Evolutionary conservation across 768 basidiomycete genomes (phyloP).

Genomic region (Tylopilus plumbeoviolaceoides): DNA sequence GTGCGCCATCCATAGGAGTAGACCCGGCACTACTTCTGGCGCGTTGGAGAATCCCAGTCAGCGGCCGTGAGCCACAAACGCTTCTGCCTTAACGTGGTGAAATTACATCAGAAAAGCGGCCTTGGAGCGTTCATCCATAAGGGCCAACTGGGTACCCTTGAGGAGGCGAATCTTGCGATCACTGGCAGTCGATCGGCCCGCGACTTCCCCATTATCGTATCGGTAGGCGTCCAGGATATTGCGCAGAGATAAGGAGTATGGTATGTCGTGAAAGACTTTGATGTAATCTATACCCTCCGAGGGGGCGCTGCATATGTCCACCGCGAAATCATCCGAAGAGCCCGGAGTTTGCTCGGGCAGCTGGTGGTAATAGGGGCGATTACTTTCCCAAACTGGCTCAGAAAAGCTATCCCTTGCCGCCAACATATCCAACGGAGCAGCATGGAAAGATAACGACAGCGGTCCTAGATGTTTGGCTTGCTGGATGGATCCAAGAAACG

Average conservation of each 20-base stretch:
- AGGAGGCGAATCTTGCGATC: constrained; percentile 42
- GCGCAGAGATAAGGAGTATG: constrained; percentile 45
- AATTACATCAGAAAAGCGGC: constrained; percentile 40
- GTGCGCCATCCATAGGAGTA: constrained; percentile 12
- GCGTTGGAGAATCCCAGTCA: constrained; percentile 19
- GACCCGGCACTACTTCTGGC: constrained; percentile 17
- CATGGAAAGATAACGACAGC: constrained; percentile 48
- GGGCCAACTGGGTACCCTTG: constrained; percentile 43
- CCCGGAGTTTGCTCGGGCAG: constrained; percentile 9
- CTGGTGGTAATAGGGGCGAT: constrained; percentile 19
- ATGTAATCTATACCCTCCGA: constrained; percentile 44
- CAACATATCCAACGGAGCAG: constrained; percentile 20
- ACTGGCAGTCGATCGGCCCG: constrained; percentile 24
- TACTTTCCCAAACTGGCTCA: constrained; percentile 24
- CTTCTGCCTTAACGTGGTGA: constrained; percentile 14
- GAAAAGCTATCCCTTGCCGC: constrained; percentile 10
- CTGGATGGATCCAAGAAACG: constrained; percentile 42
- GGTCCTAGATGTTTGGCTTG: constrained; percentile 37
- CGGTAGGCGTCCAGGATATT: constrained; percentile 50
- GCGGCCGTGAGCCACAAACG: constrained; percentile 6
- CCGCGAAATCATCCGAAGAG: constrained; percentile 7
- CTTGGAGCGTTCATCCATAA: constrained; percentile 45
- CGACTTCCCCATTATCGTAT: constrained; percentile 22
- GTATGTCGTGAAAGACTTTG: constrained; percentile 56
- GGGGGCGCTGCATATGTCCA: constrained; percentile 16